Evolutionary conservation across 106 monocot species (phyloP).

Genomic region (Dendrobium huoshanense): DNA sequence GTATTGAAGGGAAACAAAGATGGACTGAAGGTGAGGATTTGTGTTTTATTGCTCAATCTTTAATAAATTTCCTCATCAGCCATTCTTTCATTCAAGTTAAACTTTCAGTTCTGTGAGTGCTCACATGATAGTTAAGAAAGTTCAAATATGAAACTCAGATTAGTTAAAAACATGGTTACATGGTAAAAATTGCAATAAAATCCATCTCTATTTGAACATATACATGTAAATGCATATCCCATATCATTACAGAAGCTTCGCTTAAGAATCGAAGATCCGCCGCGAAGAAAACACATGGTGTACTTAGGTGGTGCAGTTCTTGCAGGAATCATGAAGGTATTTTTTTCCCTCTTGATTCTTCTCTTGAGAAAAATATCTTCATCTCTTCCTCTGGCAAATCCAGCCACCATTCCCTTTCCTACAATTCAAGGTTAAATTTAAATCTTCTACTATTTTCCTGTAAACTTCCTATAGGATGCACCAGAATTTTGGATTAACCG

Average conservation of each 20-base stretch:
- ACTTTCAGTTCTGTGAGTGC: too few species aligned
- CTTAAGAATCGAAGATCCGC: constrained; percentile 87
- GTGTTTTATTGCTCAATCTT: not conserved
- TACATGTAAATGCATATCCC: not conserved
- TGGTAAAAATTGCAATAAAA: too few species aligned
- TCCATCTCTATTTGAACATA: not conserved
- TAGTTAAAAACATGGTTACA: too few species aligned
- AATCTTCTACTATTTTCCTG: not conserved
- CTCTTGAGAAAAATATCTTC: not conserved
- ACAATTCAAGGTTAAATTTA: not conserved
- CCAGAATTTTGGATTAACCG: constrained; percentile 90
- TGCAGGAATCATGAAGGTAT: constrained; percentile 98
- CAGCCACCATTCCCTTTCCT: not conserved
- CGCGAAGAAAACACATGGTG: constrained; percentile 96
- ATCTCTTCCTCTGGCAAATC: not conserved
- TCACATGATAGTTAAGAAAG: too few species aligned
- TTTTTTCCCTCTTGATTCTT: not conserved
- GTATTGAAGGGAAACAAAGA: constrained; percentile 96
- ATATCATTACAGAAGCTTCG: constrained; percentile 58
- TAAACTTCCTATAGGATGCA: constrained; percentile 46
- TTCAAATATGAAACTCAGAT: too few species aligned
- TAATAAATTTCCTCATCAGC: not conserved
- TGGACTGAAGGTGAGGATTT: constrained; percentile 74
- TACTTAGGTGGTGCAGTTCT: constrained; percentile 96
- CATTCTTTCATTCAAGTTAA: too few species aligned